Percentiles rank a stretch among this genome's conserved stretches.
Evolutionary conservation across 305 asterid genomes (phyloP).

Genomic region (Solanum chacoense): DNA sequence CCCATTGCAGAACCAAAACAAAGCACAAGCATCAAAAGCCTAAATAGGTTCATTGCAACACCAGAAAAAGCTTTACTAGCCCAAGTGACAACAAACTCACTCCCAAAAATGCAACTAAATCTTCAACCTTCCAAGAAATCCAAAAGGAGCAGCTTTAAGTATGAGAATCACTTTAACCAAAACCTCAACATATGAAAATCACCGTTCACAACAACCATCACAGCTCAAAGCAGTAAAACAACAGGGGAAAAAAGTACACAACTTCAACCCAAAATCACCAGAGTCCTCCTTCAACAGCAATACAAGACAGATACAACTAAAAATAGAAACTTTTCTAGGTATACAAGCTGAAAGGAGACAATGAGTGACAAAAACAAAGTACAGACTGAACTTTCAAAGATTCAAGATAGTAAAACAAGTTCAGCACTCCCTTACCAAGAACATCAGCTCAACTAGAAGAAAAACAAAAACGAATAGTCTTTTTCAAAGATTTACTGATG

Average conservation of each 20-base stretch:
- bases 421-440: neutral
- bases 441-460: neutral
- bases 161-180: neutral
- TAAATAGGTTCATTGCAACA: conserved; percentile 44
- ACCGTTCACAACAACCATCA: neutral
- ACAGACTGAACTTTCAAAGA: neutral
- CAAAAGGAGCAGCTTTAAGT: neutral
- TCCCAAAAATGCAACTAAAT: neutral
- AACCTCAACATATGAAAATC: neutral
- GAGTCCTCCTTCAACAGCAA: neutral
- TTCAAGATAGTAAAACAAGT: neutral
- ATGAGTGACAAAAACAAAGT: neutral
- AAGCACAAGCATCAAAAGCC: conserved; percentile 36
- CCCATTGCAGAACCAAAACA: conserved; percentile 47
- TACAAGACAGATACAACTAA: neutral
- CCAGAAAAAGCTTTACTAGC: conserved; percentile 1
- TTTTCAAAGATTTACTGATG: neutral
- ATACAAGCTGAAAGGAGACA: neutral
- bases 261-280: neutral
- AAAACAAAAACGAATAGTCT: neutral
- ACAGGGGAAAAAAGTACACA: neutral
- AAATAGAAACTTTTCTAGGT: neutral
- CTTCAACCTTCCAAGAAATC: neutral
- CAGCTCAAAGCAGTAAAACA: neutral
- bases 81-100: neutral